Evolutionary conservation across 129 eudicot species (phyloP), one percentile per base, ranked within the genome.

Genomic region (Helianthus tuberosus): DNA sequence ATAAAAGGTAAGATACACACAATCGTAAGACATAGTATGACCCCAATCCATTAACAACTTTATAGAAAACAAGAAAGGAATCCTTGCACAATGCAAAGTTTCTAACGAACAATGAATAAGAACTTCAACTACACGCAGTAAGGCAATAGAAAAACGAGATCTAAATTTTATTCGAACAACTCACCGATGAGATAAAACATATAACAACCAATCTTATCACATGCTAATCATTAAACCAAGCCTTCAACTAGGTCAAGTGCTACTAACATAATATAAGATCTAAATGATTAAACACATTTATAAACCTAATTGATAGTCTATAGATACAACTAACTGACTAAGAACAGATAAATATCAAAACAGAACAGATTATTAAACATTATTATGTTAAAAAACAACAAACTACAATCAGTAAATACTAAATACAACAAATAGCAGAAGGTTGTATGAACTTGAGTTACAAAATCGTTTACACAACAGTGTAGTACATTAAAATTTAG

Each of bases 281-380:
- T 29, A 59, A 59, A 11, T 29, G n/a, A 35, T 6, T 5, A 35
- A 32, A 32, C 20, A 60, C 14, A 61, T 14, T 61, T 32, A 32
- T 32, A 32, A 0, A 3, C 36, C 36, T 32, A 32, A 32, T 29
- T 32, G 36, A 32, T 32, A 32, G 36, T 32, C 5, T 32, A 32
- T 32, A 32, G 36, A 32, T 32, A 32, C 36, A 32, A 32, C 14
- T 20, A n/a, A n/a, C n/a, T n/a, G n/a, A n/a, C n/a, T 49, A 1
- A 49, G 15, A 49, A 49, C 53, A 49, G 53, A 49, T 49, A 12
- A 20, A 11, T 49, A 49, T 41, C 10, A 60, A 63, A 63, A 32
- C 68, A n/a, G 68, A 1, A 46, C 49, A 44, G 8, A 32, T 27
- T 46, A 49, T 49, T 20, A 61, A 61, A 55, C 75, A 47, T 73